Percentiles rank a stretch among this genome's conserved stretches.
Evolutionary conservation across 169 alveolate genomes (phyloP).

Genomic region (Plasmodium malariae): DNA sequence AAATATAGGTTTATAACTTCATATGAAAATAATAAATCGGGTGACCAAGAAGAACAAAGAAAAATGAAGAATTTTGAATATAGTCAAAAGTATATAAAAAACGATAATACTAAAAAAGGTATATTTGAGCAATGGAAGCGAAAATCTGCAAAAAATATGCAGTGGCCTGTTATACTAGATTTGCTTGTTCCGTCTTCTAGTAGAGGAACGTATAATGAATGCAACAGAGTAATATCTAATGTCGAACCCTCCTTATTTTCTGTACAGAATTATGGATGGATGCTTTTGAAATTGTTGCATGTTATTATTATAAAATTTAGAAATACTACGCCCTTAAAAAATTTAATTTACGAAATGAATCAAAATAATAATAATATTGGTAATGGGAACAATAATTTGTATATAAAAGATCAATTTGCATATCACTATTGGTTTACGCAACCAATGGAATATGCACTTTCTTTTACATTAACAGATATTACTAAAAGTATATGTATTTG

Average conservation of each 20-base stretch:
- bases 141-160: conserved; percentile 61
- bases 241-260: conserved; percentile 76
- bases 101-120: conserved; percentile 45
- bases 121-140: conserved; percentile 61
- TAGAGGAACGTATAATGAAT: conserved; percentile 60
- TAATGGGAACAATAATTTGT: conserved; percentile 5
- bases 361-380: conserved; percentile 13
- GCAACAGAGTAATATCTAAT: conserved; percentile 27
- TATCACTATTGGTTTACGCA: conserved; percentile 53
- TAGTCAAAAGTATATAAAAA: conserved; percentile 32
- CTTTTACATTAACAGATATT: conserved; percentile 69
- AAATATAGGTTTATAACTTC: conserved; percentile 23
- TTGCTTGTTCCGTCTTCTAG: conserved; percentile 76
- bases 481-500: conserved; percentile 76
- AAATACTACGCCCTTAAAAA: conserved; percentile 61
- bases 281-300: conserved; percentile 79
- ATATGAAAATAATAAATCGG: conserved; percentile 15
- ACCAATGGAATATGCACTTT: conserved; percentile 63
- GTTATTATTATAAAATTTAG: conserved; percentile 69
- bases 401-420: conserved; percentile 47
- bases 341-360: conserved; percentile 26
- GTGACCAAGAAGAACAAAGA: conserved; percentile 13
- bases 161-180: conserved; percentile 81
- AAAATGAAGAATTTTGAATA: conserved; percentile 23
- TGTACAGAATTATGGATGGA: conserved; percentile 82